Evolutionary conservation across 257 asterid genomes (phyloP).

Genomic region (Solanum chaucha): DNA sequence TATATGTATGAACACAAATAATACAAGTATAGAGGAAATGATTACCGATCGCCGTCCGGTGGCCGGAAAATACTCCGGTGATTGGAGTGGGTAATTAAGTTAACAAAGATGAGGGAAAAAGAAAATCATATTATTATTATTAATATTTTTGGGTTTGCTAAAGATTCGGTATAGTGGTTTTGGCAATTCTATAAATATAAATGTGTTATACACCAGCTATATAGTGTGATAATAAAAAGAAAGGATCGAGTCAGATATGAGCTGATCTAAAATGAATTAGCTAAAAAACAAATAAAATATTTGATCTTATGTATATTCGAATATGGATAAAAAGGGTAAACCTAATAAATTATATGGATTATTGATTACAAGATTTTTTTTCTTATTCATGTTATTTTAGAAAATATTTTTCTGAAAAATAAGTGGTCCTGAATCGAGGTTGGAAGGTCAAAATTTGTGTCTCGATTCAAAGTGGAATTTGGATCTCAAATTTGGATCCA

Average conservation of each 20-base stretch:
- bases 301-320: too few relatives aligned
- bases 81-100: neutral
- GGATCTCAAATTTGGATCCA: neutral
- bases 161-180: neutral
- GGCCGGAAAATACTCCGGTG: neutral
- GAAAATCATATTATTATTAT: neutral
- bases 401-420: too few relatives aligned
- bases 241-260: accelerated
- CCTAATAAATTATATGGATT: too few relatives aligned
- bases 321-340: accelerated
- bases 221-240: accelerated
- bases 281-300: too few relatives aligned
- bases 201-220: neutral
- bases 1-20: neutral
- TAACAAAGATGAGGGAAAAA: neutral
- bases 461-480: neutral
- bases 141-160: neutral
- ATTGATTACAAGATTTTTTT: too few relatives aligned
- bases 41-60: neutral
- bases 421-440: neutral
- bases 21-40: neutral
- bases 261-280: too few relatives aligned
- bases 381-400: too few relatives aligned
- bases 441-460: too few relatives aligned
- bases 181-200: neutral